Base-by-base conservation (phyloP, 805 yeast species). In the Schizosaccharomyces octosporus region DNA sequence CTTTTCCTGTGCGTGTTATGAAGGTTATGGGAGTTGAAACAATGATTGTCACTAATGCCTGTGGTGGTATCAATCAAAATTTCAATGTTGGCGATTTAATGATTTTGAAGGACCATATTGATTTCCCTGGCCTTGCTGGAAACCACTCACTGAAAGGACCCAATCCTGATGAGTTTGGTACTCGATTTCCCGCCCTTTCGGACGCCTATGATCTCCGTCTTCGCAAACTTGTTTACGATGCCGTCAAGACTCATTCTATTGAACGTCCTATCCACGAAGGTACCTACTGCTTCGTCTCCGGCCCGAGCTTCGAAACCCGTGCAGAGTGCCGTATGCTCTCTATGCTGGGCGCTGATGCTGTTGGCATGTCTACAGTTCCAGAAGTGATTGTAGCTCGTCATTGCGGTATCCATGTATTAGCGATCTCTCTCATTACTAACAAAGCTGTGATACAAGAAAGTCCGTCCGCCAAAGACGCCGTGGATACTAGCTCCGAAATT, bases 321-420 rank as follows among this genome's bases (percentile, higher is more conserved):
- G 95, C 97, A 0, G 98, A 90, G 73, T 84, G 84, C n/a, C 76
- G 95, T 62, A 76, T 83, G 76, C 74, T 90, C 59, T 71, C 81
- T 63, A 66, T 73, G 5, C 65, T 84, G 36, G 97, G 97, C 9
- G 96, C 87, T 61, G 97, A 90, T 71, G 85, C 93, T 0, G 97
- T 89, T 1, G 97, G 97, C 3, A 90, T 90, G 98, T 85, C 95
- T 62, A 93, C 97, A 0, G 97, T 90, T 42, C 97, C 98, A 0
- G 98, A 90, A 72, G 95, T 87, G 1, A 81, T 87, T 64, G 84
- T 87, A 21, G 97, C 96, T 1, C 81, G 95, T 70, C 97, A 93
- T 70, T 78, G 82, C 63, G 95, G 89, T 0, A 72, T 93, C 73
- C 78, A 75, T 65, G 95, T 88, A 4, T 73, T 90, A 64, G 97